Base-by-base conservation (phyloP, 768 basidiomycete species). In the Albatrellus ellisii region DNA sequence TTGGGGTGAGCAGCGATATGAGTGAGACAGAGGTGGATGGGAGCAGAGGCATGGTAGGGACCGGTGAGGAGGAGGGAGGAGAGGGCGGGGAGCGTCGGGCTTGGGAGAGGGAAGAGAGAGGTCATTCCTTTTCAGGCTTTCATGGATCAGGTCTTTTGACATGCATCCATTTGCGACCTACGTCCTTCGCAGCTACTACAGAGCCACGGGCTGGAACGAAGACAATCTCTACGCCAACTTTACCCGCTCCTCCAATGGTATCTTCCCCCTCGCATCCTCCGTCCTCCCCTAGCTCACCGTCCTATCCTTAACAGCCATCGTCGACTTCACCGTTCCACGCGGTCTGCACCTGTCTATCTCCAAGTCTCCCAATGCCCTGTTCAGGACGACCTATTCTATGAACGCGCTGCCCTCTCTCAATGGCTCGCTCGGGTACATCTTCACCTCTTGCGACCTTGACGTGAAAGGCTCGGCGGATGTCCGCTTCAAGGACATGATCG, bases 181-280 rank as follows among this genome's bases (percentile, higher is more conserved):
- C 63, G 81, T 97, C 43, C 68, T 97, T 27, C 80, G 83, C 48
- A 80, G 72, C 58, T 97, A 94, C 61, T 91, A 89, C 67, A 73
- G 75, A 50, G 78, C 77, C n/a, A 95, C 89, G 25, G 86, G 88
- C 47, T 98, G 94, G 94, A 91, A 90, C 53, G 88, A 94, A 57
- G 92, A 97, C 61, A 94, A 94, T 54, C 67, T 94, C 17, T 97
- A 88, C 54, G 76, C 83, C 2, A 88, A 92, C 50, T 53, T 98
- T 33, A 95, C 89, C 1, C 76, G 87, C 42, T 85, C 89, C 26
- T 94, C 91, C 1, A 79, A 73, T 62, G 85, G 90, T 94, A 45
- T 25, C 58, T 52, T 28, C 15, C 18, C 18, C 14, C n/a, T 43
- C 42, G 28, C 6, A 11, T 1, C 6, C 38, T 9, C 10, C 24